Evolutionary conservation across 495 filamentous ascomycete genomes (phyloP), one percentile per base, ranked within the genome.

Genomic region (Neurospora tetraspora): DNA sequence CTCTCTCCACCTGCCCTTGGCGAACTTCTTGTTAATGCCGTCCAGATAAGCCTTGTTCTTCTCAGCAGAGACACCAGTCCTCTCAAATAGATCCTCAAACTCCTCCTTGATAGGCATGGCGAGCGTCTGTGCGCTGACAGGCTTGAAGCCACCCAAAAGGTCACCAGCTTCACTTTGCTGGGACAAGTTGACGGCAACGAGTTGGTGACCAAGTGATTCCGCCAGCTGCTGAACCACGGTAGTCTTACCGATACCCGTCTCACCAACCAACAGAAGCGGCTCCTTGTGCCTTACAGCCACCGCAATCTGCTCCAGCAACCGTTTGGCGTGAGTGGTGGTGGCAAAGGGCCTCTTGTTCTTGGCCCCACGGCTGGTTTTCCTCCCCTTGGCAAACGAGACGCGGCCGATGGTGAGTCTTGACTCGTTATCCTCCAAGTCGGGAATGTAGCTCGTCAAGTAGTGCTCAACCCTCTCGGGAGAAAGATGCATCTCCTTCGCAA

Each of bases 221-320:
- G 96, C 94, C 72, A 99, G 84, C 76, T 97, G 94, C 78, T 99
- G 96, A 61, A 99, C 89, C 14, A 95, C 90, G 2, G 94, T 94
- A 3, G 96, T 99, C 82, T 99, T 99, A 77, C 96, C 96, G 69
- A 96, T 97, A 82, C 96, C 96, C 4, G 96, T 99, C 82, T 99
- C 96, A 74, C 96, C 96, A 43, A 99, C 96, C 69, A 99, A 88
- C 37, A 99, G 82, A 10, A 97, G 88, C 3, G 96, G 96, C 78
- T 99, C 96, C 5, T 89, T 87, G 80, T 94, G 89, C 72, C 91
- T 88, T 16, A 98, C 87, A 2, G 94, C 90, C 38, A 91, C 90
- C 6, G 91, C 90, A 72, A 97, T 91, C 79, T 95, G 92, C 78
- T 99, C 96, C 74, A 98, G 82, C 11, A 93, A 80, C 71, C 90